Percentiles rank a stretch among this genome's conserved stretches.
phyloP scores from a whole-genome alignment of 805 yeast genomes.

The Torulaspora maleeae region DNA sequence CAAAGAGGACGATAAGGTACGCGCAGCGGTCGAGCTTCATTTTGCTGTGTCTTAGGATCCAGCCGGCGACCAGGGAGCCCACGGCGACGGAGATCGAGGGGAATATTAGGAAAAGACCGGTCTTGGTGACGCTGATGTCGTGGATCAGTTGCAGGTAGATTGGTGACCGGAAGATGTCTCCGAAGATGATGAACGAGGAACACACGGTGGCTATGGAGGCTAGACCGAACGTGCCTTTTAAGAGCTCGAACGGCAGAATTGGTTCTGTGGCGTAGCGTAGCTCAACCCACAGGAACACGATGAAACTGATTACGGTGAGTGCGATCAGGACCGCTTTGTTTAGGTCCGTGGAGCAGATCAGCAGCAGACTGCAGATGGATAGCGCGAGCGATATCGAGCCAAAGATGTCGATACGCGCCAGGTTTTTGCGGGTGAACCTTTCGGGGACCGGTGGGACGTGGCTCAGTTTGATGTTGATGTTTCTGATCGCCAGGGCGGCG shows the following conservation, averaged over 20 bases:
- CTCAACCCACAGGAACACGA: conserved; percentile 36
- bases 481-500: conserved; percentile 38
- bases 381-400: conserved; percentile 61
- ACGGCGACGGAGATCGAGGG: conserved; percentile 51
- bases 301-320: conserved; percentile 31
- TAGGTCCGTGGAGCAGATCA: conserved; percentile 48
- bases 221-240: conserved; percentile 52
- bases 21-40: conserved; percentile 30
- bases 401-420: conserved; percentile 59
- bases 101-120: conserved; percentile 53
- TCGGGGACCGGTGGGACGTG: conserved; percentile 49
- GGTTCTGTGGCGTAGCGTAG: conserved; percentile 43
- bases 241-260: conserved; percentile 52
- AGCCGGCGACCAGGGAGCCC: conserved; percentile 55
- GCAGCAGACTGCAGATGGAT: conserved; percentile 43
- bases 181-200: conserved; percentile 40
- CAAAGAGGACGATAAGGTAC: conserved; percentile 23
- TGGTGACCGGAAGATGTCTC: conserved; percentile 55
- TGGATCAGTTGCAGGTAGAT: conserved; percentile 52
- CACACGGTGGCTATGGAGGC: conserved; percentile 48
- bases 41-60: conserved; percentile 36
- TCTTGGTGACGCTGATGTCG: conserved; percentile 47
- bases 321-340: conserved; percentile 38
- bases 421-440: conserved; percentile 41
- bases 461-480: conserved; percentile 41